Conservation (phyloP, 2,329 filamentous ascomycete genomes). For the Onygena corvina region DNA sequence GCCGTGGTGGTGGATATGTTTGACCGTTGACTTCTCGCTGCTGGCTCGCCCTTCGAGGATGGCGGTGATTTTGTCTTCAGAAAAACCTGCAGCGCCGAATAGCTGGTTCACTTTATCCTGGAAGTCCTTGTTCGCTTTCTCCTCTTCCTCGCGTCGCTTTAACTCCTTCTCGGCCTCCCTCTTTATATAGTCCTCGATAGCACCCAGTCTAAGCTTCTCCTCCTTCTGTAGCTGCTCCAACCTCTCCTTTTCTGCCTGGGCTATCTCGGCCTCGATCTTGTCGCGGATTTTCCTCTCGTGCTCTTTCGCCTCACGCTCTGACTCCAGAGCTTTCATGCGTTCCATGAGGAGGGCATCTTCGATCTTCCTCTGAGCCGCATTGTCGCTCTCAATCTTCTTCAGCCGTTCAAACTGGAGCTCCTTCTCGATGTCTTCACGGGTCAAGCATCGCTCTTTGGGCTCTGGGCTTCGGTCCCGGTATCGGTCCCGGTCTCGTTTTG, state of each 20-base stretch:
- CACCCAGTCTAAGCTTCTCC: constrained; percentile 38
- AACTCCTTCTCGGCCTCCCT: constrained; percentile 39
- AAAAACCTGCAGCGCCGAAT: constrained; percentile 27
- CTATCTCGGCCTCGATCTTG: constrained; percentile 23
- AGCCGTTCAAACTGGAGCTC: constrained; percentile 25
- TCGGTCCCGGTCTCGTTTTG: constrained; percentile 12
- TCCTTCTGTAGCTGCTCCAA: constrained; percentile 22
- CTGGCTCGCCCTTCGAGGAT: constrained; percentile 23
- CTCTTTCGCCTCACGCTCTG: constrained; percentile 31
- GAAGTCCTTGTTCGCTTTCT: constrained; percentile 42
- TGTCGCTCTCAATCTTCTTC: constrained; percentile 24
- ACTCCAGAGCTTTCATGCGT: constrained; percentile 20
- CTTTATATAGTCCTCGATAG: constrained; percentile 43
- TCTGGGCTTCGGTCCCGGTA: background rate
- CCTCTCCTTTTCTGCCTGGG: constrained; percentile 27
- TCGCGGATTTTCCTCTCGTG: constrained; percentile 37
- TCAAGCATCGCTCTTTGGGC: constrained; percentile 12
- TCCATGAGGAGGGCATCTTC: constrained; percentile 19
- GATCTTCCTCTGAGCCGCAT: constrained; percentile 16
- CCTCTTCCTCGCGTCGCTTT: constrained; percentile 39
- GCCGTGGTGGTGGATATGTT: background rate
- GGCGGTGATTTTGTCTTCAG: constrained; percentile 33
- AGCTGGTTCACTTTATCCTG: constrained; percentile 29
- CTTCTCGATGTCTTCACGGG: constrained; percentile 18
- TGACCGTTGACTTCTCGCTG: background rate